Base-by-base conservation (phyloP, 768 basidiomycete genomes). In the Suillus americanus region DNA sequence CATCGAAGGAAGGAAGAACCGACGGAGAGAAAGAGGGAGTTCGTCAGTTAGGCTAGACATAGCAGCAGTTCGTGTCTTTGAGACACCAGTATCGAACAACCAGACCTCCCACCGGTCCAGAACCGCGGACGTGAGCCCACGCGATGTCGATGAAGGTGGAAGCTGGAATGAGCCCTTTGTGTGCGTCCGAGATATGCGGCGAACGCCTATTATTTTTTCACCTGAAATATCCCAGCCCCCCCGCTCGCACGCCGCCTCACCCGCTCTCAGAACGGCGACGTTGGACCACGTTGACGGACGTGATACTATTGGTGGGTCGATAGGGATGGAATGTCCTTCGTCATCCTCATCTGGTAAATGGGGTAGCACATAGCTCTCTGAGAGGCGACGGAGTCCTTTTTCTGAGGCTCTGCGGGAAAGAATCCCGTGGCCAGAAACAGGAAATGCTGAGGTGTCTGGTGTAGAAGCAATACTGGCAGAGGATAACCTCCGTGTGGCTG, bases 71-170 rank as follows among this genome's bases (percentile, higher is more conserved):
- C 83, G 84, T 60, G 89, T 61, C 43, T 73, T 74, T 23, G 82
- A 77, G 18, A 79, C 73, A 5, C 79, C 75, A 10, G 86, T 85
- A 68, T 94, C 90, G 69, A 91, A 89, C 45, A 80, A 83, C 93
- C 93, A 95, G 35, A 90, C 68, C 68, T 95, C 92, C 93, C 93
- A 95, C 62, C 92, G 80, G 63, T 93, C 90, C 46, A 94, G 75
- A 30, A 87, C 88, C 13, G 89, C 82, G 35, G 78, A 69, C 23
- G 89, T 86, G 65, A 94, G 75, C 16, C 89, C 90, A 54, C 61
- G 64, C 23, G 28, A 65, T 60, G 60, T 61, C 33, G 68, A 62
- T 25, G 70, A 64, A 40, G 73, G 68, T 7, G 64, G 28, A 55
- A 56, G 51, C 12, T 64, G 55, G 0, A 64, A 64, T 16, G 65